Conservation (phyloP, 208 protist genomes). For the Crithidia bombi region DNA sequence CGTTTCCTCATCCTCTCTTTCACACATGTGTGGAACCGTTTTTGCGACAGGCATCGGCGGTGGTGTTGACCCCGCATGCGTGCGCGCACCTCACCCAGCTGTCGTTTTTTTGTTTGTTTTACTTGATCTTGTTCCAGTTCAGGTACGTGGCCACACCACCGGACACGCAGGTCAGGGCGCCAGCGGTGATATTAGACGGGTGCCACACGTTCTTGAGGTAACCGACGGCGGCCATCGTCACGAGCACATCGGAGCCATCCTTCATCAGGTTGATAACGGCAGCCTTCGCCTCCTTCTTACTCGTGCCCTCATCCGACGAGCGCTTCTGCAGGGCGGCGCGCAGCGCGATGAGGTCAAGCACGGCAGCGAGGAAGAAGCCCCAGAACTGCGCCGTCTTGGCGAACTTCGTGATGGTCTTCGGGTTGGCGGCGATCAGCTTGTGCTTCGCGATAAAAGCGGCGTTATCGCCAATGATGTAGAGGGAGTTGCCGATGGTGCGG, state of each 20-base stretch:
- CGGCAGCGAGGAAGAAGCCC: constrained; percentile 89
- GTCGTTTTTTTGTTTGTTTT: constrained; percentile 4
- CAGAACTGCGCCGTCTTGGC: constrained; percentile 92
- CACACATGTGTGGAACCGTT: too few relatives aligned
- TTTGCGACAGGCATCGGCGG: too few relatives aligned
- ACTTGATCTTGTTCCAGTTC: constrained; percentile 92
- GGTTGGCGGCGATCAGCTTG: constrained; percentile 59
- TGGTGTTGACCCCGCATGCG: background rate
- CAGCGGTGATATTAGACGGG: constrained; percentile 65
- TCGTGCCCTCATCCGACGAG: constrained; percentile 47
- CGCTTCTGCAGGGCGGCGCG: constrained; percentile 63
- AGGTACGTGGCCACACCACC: constrained; percentile 89
- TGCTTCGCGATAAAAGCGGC: constrained; percentile 83
- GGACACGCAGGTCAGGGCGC: constrained; percentile 81
- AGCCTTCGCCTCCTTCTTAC: constrained; percentile 79
- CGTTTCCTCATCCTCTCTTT: too few relatives aligned
- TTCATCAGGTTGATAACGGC: constrained; percentile 80
- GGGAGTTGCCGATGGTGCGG: constrained; percentile 83
- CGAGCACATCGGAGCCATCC: constrained; percentile 82
- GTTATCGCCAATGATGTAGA: constrained; percentile 93
- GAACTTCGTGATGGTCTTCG: constrained; percentile 59
- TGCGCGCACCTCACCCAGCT: background rate
- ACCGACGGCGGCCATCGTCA: constrained; percentile 83
- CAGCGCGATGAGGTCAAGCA: constrained; percentile 84
- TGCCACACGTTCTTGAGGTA: constrained; percentile 81